Evolutionary conservation across 1,284 basidiomycete species (phyloP), one percentile per base, ranked within the genome.

Genomic region (Marasmius tenuissimus): DNA sequence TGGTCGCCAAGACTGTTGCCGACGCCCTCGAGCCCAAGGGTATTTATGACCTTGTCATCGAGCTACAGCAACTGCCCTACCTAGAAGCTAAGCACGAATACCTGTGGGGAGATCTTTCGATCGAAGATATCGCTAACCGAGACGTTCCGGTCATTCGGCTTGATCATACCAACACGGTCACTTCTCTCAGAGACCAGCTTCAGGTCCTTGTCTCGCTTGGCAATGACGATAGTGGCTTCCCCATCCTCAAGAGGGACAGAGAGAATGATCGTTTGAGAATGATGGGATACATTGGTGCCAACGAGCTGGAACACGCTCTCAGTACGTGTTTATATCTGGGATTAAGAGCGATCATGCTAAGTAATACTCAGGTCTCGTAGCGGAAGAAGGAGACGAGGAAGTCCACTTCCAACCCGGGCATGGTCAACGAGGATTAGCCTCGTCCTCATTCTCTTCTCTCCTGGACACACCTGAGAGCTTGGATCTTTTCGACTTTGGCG

Each of bases 31-130:
- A 98, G 73, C 93, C 93, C 20, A 97, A 96, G 73, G 94, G 94
- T 11, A 96, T 97, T 59, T 97, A 98, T 71, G 96, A 98, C 73
- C 85, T 98, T 37, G 93, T 96, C 61, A 98, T 98, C 62, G 93
- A 96, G 79, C 69, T 75, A 39, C 71, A 70, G 48, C 75, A 96
- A 73, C 82, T 97, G 20, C 96, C 96, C 0, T 98, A 95, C 76
- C 84, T 99, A 60, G 94, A 98, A 71, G 80, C 87, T 56, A 97
- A 96, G 75, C 88, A 91, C 65, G 89, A 94, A 69, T 94, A 96
- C 70, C 78, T 92, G 20, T 98, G 95, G 93, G 92, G 89, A 0
- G 81, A 82, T 51, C 78, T 87, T 8, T 84, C 88, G 60, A 88
- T 95, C 50, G 82, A 77, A 48, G 92, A 96, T 69, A 88, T 93